A percentile compares a stretch with the other conserved stretches of the same genome.
Conservation (phyloP, 2,329 filamentous ascomycete genomes). For the Pestalotiopsis sp. region DNA sequence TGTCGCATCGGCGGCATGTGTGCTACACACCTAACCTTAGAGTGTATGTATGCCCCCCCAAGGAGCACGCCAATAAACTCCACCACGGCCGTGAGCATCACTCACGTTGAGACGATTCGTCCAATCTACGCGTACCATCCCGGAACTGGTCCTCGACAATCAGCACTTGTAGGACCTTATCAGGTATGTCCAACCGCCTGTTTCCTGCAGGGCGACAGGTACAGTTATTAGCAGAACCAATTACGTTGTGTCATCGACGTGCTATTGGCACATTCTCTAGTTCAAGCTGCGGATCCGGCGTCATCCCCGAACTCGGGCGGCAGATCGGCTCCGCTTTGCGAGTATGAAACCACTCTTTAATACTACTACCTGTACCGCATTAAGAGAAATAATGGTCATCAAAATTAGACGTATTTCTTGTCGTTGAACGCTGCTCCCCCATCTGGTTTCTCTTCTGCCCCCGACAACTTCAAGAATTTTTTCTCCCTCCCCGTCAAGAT, state of each 20-base stretch:
- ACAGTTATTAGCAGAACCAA: background rate
- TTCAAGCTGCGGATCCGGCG: background rate
- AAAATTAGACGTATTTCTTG: too few relatives aligned
- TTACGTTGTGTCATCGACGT: background rate
- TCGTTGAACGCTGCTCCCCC: background rate
- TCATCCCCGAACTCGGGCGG: slow-evolving; percentile 7
- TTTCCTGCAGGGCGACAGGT: background rate
- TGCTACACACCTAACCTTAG: too few relatives aligned
- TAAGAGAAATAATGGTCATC: too few relatives aligned
- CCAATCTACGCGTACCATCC: background rate
- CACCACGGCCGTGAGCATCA: too few relatives aligned
- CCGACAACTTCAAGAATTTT: background rate
- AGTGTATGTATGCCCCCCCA: too few relatives aligned
- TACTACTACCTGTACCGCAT: too few relatives aligned
- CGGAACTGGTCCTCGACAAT: background rate
- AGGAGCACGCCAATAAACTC: too few relatives aligned
- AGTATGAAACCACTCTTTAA: background rate
- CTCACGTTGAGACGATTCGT: too few relatives aligned
- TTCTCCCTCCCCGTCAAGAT: slow-evolving; percentile 12
- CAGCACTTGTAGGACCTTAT: slow-evolving; percentile 1
- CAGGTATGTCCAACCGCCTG: slow-evolving; percentile 2
- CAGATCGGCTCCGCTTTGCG: background rate
- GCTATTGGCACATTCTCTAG: slow-evolving; percentile 1
- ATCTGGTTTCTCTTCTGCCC: background rate
- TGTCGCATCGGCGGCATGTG: too few relatives aligned